These are phyloP conservation scores for Salix suchowensis DNA, from an alignment of 345 rosid genomes.

Conservation along the genomic window DNA sequence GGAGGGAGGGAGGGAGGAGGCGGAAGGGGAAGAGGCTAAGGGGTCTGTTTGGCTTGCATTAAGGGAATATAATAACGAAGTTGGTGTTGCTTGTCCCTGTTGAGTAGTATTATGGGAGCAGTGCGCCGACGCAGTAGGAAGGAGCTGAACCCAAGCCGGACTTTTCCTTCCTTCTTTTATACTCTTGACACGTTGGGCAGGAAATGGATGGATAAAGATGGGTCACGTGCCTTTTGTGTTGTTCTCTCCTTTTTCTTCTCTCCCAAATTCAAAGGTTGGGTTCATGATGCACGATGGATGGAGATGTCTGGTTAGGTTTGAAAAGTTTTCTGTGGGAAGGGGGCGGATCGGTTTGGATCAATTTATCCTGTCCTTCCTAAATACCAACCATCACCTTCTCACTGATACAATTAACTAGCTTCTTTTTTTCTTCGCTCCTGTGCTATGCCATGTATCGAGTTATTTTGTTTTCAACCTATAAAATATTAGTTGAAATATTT, in stretches of 20 bases:
- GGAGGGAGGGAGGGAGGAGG: background rate
- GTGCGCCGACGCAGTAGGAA: slow-evolving; percentile 17
- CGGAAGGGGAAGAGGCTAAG: background rate
- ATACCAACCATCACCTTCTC: background rate
- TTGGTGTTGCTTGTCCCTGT: background rate
- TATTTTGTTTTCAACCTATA: too few species aligned
- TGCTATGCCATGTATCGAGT: too few species aligned
- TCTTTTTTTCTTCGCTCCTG: too few species aligned
- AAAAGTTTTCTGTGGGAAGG: background rate
- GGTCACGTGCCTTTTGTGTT: slow-evolving; percentile 26
- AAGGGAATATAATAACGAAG: background rate
- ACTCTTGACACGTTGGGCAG: slow-evolving; percentile 2
- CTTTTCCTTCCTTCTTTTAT: background rate
- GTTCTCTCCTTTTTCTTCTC: background rate
- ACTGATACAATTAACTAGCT: background rate
- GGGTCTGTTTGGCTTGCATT: background rate
- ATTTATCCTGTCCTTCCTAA: background rate
- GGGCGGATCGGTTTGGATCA: background rate
- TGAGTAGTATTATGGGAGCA: background rate
- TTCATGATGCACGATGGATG: background rate
- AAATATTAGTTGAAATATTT: too few species aligned
- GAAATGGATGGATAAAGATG: background rate
- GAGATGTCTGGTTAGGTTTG: background rate
- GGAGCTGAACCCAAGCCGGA: background rate
- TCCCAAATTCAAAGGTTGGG: too few species aligned